Conservation (phyloP, 2,329 filamentous ascomycete genomes). For the Scedosporium boydii region DNA sequence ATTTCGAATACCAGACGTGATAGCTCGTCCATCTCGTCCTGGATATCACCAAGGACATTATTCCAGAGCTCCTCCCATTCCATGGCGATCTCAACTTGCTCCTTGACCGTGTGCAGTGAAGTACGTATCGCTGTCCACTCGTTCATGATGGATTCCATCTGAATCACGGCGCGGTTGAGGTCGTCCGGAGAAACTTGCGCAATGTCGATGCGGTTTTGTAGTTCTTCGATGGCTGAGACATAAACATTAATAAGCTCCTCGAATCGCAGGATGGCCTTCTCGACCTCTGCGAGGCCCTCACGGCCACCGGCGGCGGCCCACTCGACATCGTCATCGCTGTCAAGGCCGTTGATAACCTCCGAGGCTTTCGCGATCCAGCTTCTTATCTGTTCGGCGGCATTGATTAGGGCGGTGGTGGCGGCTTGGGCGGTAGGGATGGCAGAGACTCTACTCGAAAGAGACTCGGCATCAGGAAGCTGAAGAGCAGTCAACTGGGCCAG, state of each 20-base stretch:
- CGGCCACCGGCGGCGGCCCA: constrained; percentile 87
- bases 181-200: constrained; percentile 59
- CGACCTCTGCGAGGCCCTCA: constrained; percentile 66
- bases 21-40: constrained; percentile 73
- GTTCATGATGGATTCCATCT: constrained; percentile 80
- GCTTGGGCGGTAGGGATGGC: constrained; percentile 76
- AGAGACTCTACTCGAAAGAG: constrained; percentile 72
- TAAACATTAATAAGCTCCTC: constrained; percentile 88
- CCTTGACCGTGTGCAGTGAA: constrained; percentile 70
- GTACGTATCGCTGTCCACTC: constrained; percentile 79
- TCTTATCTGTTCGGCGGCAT: constrained; percentile 83
- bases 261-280: constrained; percentile 70
- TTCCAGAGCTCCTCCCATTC: constrained; percentile 99
- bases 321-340: constrained; percentile 94
- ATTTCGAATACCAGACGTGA: constrained; percentile 86
- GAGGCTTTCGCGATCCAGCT: constrained; percentile 90
- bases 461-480: constrained; percentile 75
- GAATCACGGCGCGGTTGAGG: constrained; percentile 64
- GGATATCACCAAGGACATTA: constrained; percentile 84
- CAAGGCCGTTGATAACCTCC: constrained; percentile 78
- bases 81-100: constrained; percentile 93
- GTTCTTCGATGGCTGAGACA: constrained; percentile 82
- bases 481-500: constrained; percentile 86
- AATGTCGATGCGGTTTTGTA: constrained; percentile 75
- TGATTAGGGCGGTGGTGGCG: constrained; percentile 75